phyloP scores from a whole-genome alignment of 1,284 basidiomycete genomes.

The Papiliotrema flavescens region DNA sequence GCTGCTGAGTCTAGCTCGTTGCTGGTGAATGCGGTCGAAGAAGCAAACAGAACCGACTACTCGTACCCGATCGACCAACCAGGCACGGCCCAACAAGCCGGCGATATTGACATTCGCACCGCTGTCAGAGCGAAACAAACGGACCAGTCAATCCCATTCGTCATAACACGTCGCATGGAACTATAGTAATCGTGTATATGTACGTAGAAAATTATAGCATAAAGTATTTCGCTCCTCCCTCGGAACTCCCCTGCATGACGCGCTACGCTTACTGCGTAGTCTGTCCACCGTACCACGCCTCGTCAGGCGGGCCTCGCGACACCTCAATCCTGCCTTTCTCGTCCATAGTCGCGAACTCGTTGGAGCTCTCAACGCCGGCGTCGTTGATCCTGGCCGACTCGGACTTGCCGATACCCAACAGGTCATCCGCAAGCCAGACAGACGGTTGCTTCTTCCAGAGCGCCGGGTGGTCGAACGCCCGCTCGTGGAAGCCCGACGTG shows the following conservation, averaged over 20 bases:
- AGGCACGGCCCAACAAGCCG: not conserved
- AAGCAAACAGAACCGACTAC: not conserved
- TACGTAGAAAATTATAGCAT: no score
- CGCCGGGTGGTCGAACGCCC: constrained; percentile 49
- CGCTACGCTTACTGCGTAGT: constrained; percentile 2
- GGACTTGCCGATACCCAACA: constrained; percentile 42
- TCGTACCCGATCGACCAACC: not conserved
- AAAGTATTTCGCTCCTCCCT: no score
- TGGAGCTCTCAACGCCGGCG: constrained; percentile 41
- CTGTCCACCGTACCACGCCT: constrained; percentile 41
- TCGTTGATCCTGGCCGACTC: constrained; percentile 42
- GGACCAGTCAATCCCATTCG: no score
- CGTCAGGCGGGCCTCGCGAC: constrained; percentile 41
- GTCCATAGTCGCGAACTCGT: constrained; percentile 44
- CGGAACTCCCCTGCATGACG: no score
- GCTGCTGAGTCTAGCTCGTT: no score
- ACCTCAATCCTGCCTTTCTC: constrained; percentile 42
- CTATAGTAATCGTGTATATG: no score
- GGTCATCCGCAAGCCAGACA: constrained; percentile 49
- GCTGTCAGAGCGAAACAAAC: no score
- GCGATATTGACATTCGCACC: no score
- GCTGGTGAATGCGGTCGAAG: no score
- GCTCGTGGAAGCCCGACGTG: constrained; percentile 39
- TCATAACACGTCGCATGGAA: no score
- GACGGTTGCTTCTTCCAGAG: constrained; percentile 48